phyloP scores from a whole-genome alignment of 208 protist species.

The Vickermania spadyakhi region DNA sequence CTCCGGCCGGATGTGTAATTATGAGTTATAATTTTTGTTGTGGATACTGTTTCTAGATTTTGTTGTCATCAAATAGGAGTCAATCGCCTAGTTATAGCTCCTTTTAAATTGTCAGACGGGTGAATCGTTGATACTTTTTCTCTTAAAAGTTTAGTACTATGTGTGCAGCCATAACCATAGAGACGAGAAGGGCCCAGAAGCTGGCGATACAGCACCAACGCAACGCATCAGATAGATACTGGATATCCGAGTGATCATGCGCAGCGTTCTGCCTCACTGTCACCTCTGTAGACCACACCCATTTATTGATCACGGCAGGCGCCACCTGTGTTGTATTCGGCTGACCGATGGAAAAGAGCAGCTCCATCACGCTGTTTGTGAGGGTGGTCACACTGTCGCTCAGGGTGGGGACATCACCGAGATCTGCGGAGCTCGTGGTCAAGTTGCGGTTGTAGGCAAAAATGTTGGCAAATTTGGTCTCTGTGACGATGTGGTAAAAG shows the following conservation, averaged over 20 bases:
- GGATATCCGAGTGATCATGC: not conserved
- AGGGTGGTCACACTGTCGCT: not conserved
- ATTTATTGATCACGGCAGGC: not conserved
- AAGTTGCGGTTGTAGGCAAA: slow-evolving; percentile 1
- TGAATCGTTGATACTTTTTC: too few species aligned
- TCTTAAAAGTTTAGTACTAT: not conserved
- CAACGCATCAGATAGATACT: not conserved
- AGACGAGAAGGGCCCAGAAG: not conserved
- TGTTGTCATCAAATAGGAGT: not conserved
- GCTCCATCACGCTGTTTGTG: not conserved
- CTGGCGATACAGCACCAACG: not conserved
- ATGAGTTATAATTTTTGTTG: not conserved
- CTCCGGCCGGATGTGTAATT: not conserved
- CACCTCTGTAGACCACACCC: slow-evolving; percentile 1
- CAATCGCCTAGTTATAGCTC: not conserved
- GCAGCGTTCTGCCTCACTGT: not conserved
- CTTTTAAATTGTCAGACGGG: not conserved
- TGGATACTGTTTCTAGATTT: not conserved
- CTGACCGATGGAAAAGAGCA: not conserved
- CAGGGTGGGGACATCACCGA: not conserved
- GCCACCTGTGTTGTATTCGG: not conserved
- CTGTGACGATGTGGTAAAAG: not conserved
- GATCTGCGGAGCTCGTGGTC: not conserved
- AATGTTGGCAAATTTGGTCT: not conserved
- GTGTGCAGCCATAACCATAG: not conserved